Base-by-base conservation (phyloP, 805 yeast species). In the Cephaloascus albidus region DNA sequence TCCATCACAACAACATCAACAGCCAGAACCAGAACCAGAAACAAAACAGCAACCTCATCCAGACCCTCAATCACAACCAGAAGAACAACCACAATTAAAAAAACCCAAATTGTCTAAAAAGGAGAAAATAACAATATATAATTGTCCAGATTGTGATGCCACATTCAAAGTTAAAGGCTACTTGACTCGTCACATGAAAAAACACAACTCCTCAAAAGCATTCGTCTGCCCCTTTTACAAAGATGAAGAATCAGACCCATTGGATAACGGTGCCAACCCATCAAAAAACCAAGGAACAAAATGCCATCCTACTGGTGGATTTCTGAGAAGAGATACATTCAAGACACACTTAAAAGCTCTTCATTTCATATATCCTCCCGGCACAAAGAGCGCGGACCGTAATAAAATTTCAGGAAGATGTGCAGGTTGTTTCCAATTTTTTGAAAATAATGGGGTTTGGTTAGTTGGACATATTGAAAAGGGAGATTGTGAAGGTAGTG, bases 261-360 rank as follows among this genome's bases (percentile, higher is more conserved):
- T 40, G 69, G 63, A 43, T 68, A 65, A 35, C 57, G 60, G 43
- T 62, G 63, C 46, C 50, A 57, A 59, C 65, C 17, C 70, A 63
- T 8, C 28, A 23, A 23, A 6, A 6, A 23, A 6, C 10, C 6
- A 6, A 12, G 28, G 28, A 23, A 23, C 28, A 38, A 63, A 66
- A 44, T 75, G 81, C 45, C 81, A 74, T 49, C 72, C 76, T 16
- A 70, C 68, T 18, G 81, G 81, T 4, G 78, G 77, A 3, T 75
- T 75, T 47, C 72, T 80, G 4, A 60, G 81, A 49, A 61, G 80
- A 48, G 81, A 75, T 50, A 74, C 81, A 4, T 73, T 71, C 52
- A 73, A 74, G 47, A 75, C 77, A 2, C 81, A 75, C 51, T 60
- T 75, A 38, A 74, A 73, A 48, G 68, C 78, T 6, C 57, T 76